phyloP scores from a whole-genome alignment of 805 yeast genomes.

The Ogataea paraovalis region DNA sequence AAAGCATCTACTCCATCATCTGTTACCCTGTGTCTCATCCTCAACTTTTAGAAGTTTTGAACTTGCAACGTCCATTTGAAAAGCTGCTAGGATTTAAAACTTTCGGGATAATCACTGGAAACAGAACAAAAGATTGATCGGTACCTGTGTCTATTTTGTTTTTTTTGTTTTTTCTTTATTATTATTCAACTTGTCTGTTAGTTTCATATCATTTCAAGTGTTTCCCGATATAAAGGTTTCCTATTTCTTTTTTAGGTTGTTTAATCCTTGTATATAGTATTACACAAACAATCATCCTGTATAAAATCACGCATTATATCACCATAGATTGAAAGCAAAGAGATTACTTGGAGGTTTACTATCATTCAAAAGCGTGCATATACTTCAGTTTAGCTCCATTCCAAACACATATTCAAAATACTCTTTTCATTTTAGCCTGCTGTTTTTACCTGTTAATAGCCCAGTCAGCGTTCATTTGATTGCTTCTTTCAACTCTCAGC shows the following conservation, averaged over 20 bases:
- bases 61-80: not conserved
- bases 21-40: not conserved
- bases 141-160: not conserved
- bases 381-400: not conserved
- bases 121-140: not conserved
- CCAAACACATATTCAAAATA: not conserved
- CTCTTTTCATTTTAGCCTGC: not conserved
- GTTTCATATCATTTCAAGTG: not conserved
- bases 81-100: not conserved
- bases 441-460: not conserved
- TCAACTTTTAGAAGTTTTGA: not conserved
- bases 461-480: not conserved
- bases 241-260: not conserved
- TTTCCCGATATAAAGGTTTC: not conserved
- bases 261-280: constrained; percentile 2
- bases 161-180: not conserved
- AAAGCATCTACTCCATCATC: too few relatives aligned
- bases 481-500: not conserved
- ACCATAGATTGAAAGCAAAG: not conserved
- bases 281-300: not conserved
- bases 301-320: not conserved
- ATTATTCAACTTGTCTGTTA: not conserved
- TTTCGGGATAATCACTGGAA: not conserved
- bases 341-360: not conserved
- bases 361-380: not conserved